A percentile compares a stretch with the other conserved stretches of the same genome.
phyloP scores from a whole-genome alignment of 192 early-diverging fungal species.

The Diversispora epigaea region DNA sequence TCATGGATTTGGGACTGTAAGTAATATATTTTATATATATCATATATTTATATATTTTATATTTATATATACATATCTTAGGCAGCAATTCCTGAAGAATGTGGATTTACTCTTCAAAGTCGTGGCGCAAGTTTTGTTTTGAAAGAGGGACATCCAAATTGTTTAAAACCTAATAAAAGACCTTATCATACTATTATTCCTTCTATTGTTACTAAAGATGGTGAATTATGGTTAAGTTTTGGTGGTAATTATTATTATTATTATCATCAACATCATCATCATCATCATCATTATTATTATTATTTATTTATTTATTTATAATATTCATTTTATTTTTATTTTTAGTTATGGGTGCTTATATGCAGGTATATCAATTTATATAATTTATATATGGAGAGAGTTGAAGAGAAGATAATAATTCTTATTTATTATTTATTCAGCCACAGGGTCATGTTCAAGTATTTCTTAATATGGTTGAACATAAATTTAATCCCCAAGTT shows the following conservation, averaged over 20 bases:
- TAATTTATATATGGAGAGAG: too few species aligned
- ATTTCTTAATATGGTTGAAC: slow-evolving; percentile 63
- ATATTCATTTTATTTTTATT: too few species aligned
- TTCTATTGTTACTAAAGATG: slow-evolving; percentile 55
- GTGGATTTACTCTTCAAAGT: slow-evolving; percentile 69
- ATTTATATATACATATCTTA: slow-evolving; percentile 25
- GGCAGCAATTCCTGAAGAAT: slow-evolving; percentile 56
- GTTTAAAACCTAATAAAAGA: slow-evolving; percentile 64
- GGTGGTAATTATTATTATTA: slow-evolving; percentile 38
- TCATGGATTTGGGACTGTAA: slow-evolving; percentile 49
- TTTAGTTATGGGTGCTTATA: slow-evolving; percentile 67
- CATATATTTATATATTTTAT: slow-evolving; percentile 33
- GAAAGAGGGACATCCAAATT: slow-evolving; percentile 60
- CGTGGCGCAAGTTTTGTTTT: slow-evolving; percentile 68
- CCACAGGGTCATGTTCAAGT: slow-evolving; percentile 86
- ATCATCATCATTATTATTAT: neutral
- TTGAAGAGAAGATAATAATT: neutral
- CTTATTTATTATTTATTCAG: slow-evolving; percentile 2
- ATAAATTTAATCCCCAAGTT: slow-evolving; percentile 58
- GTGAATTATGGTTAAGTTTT: slow-evolving; percentile 46
- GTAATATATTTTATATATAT: neutral
- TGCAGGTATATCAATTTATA: slow-evolving; percentile 47
- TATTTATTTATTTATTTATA: too few species aligned
- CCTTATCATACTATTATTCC: slow-evolving; percentile 84
- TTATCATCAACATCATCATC: slow-evolving; percentile 14